These are phyloP conservation scores for Volvariella volvacea DNA, from an alignment of 1,284 basidiomycete species.

Conservation along the genomic window DNA sequence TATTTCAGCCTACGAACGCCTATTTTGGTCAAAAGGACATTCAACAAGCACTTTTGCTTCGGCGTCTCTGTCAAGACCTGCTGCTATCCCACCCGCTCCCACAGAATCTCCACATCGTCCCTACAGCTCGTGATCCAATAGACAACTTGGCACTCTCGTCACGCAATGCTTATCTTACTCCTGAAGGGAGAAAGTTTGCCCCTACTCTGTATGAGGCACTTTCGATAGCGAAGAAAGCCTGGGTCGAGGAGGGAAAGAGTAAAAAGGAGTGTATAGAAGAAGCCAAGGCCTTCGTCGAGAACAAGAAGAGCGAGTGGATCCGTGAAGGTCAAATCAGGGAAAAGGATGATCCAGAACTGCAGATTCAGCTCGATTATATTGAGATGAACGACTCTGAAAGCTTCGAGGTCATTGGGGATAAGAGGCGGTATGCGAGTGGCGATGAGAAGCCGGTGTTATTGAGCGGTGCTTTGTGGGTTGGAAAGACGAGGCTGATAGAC, in stretches of 20 bases:
- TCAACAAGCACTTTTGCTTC: conserved; percentile 87
- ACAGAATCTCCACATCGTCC: conserved; percentile 72
- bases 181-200: conserved; percentile 60
- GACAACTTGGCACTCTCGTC: conserved; percentile 82
- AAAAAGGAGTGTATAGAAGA: conserved; percentile 49
- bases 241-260: conserved; percentile 36
- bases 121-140: conserved; percentile 67
- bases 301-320: conserved; percentile 20
- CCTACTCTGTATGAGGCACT: conserved; percentile 72
- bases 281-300: conserved; percentile 35
- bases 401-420: conserved; percentile 54
- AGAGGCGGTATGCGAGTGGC: conserved; percentile 16
- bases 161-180: conserved; percentile 81
- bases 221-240: conserved; percentile 44
- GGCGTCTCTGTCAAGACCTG: conserved; percentile 80
- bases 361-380: conserved; percentile 77
- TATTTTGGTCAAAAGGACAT: conserved; percentile 99
- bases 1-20: conserved; percentile 71
- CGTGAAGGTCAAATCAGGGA: too few species aligned
- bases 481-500: conserved; percentile 88
- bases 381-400: conserved; percentile 81
- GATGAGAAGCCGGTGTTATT: conserved; percentile 55
- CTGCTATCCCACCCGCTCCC: conserved; percentile 72
- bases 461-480: conserved; percentile 87
- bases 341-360: conserved; percentile 40